Evolutionary conservation across 495 filamentous ascomycete species (phyloP).

Genomic region (Daldinia bambusicola): DNA sequence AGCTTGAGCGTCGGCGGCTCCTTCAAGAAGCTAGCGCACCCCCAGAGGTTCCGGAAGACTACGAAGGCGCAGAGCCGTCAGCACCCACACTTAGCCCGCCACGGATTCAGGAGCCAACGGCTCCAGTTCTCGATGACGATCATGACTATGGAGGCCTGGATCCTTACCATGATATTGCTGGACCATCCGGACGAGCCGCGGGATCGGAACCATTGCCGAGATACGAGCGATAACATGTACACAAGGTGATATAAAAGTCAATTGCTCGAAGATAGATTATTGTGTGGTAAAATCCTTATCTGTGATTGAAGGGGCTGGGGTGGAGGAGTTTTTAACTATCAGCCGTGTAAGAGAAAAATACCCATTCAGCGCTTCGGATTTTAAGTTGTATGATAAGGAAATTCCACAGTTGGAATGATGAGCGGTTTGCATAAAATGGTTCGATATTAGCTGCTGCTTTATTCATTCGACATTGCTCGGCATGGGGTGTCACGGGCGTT

Average conservation of each 20-base stretch:
- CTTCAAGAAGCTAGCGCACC: slow-evolving; percentile 79
- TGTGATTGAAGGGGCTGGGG: background rate
- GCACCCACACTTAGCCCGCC: slow-evolving; percentile 31
- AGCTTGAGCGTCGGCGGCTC: slow-evolving; percentile 79
- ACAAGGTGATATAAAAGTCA: background rate
- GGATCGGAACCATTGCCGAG: slow-evolving; percentile 55
- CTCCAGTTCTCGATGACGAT: slow-evolving; percentile 73
- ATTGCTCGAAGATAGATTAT: background rate
- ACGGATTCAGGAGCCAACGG: slow-evolving; percentile 61
- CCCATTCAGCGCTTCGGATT: slow-evolving; percentile 14
- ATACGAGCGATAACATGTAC: slow-evolving; percentile 53
- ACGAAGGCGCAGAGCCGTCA: slow-evolving; percentile 47
- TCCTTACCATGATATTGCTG: slow-evolving; percentile 46
- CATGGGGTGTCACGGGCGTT: background rate
- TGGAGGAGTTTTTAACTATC: background rate
- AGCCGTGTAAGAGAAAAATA: slow-evolving; percentile 19
- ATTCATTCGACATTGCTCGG: slow-evolving; percentile 2
- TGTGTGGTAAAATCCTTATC: background rate
- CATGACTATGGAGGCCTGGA: slow-evolving; percentile 61
- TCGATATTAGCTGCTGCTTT: slow-evolving; percentile 17
- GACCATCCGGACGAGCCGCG: slow-evolving; percentile 28
- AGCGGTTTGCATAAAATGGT: slow-evolving; percentile 18
- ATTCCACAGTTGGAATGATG: slow-evolving; percentile 10
- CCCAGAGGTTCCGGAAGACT: slow-evolving; percentile 60
- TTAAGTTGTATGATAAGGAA: slow-evolving; percentile 21